These are phyloP conservation scores for Hondaea fermentalgiana DNA, from an alignment of 108 stramenopile species.

Conservation along the genomic window DNA sequence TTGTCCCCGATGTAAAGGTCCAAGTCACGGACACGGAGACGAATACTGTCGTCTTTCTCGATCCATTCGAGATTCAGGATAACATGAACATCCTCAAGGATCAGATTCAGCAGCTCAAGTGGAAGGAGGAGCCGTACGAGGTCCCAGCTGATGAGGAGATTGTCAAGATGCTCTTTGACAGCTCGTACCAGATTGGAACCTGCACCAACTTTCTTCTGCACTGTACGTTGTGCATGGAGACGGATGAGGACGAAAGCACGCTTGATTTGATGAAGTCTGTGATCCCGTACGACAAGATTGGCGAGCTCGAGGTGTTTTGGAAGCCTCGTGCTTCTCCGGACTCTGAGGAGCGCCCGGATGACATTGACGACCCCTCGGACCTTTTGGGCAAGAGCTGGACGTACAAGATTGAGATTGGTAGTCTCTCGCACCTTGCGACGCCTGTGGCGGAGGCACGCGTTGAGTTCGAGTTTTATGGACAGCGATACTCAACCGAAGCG, in stretches of 20 bases:
- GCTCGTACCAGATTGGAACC: slow-evolving; percentile 47
- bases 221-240: slow-evolving; percentile 41
- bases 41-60: slow-evolving; percentile 31
- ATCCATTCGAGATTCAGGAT: slow-evolving; percentile 44
- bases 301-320: slow-evolving; percentile 39
- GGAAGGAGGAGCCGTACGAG: not conserved
- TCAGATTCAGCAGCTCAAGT: slow-evolving; percentile 15
- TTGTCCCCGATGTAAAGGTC: slow-evolving; percentile 19
- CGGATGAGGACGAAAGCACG: slow-evolving; percentile 43
- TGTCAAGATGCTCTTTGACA: slow-evolving; percentile 45
- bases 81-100: slow-evolving; percentile 45
- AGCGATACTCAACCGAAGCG: slow-evolving; percentile 27
- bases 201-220: slow-evolving; percentile 49
- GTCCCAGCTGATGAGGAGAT: slow-evolving; percentile 14
- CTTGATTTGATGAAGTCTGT: slow-evolving; percentile 48
- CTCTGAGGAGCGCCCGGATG: slow-evolving; percentile 33
- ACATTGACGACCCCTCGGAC: slow-evolving; percentile 41
- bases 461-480: slow-evolving; percentile 30
- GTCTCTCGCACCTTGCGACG: slow-evolving; percentile 17
- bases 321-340: slow-evolving; percentile 37
- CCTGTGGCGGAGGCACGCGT: slow-evolving; percentile 22
- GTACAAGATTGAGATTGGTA: slow-evolving; percentile 34
- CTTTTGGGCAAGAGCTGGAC: slow-evolving; percentile 54
- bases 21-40: slow-evolving; percentile 18
- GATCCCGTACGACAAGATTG: slow-evolving; percentile 51